Evolutionary conservation across 208 protist species (phyloP).

Genomic region (Acanthamoeba healyi): DNA sequence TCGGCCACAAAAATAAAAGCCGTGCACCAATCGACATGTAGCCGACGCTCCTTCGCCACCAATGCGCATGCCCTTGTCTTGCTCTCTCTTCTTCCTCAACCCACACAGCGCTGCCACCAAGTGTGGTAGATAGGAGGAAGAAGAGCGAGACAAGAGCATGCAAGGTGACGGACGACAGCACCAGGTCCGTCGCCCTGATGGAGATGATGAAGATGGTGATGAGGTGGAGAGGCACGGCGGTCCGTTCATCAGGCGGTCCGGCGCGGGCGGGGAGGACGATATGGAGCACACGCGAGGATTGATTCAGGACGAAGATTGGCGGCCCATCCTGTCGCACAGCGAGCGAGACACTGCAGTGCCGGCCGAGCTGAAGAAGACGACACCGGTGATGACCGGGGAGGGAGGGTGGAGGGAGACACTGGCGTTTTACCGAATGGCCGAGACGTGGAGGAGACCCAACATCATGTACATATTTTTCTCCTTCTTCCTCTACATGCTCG

Average conservation of each 20-base stretch:
- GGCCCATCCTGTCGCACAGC: not conserved
- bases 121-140: too few species aligned
- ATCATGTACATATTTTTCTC: slow-evolving; percentile 24
- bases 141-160: too few species aligned
- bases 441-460: slow-evolving; percentile 19
- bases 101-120: too few species aligned
- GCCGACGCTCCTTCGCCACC: too few species aligned
- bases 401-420: not conserved
- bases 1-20: too few species aligned
- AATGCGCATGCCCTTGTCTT: too few species aligned
- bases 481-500: slow-evolving; percentile 56
- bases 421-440: not conserved
- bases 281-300: not conserved
- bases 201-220: not conserved
- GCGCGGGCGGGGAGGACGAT: not conserved
- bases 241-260: not conserved
- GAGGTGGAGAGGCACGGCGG: not conserved
- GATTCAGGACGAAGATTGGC: not conserved
- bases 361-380: not conserved
- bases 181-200: too few species aligned
- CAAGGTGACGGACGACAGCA: too few species aligned
- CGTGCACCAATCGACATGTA: too few species aligned
- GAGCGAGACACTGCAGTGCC: not conserved
- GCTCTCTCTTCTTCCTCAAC: too few species aligned
- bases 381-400: not conserved